Evolutionary conservation across 2,329 filamentous ascomycete genomes (phyloP).

Genomic region (Aspergillus neotritici): DNA sequence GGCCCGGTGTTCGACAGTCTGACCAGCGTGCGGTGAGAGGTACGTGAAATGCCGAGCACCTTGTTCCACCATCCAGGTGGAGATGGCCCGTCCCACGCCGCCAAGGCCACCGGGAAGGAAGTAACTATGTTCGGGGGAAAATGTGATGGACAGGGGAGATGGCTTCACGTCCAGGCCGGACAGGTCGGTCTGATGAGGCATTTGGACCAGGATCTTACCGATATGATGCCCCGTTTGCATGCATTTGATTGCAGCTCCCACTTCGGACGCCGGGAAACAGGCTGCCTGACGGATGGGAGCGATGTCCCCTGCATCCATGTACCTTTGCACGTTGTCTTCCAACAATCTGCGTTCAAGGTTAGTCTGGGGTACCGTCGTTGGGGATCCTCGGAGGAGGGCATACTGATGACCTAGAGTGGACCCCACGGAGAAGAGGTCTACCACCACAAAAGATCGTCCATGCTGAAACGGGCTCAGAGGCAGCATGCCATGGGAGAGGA

Average conservation of each 20-base stretch:
- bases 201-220: slow-evolving; percentile 1
- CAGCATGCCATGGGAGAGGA: too few species aligned
- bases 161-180: neutral
- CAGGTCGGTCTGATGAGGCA: slow-evolving; percentile 1
- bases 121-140: slow-evolving; percentile 12
- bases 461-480: too few species aligned
- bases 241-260: neutral
- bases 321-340: neutral
- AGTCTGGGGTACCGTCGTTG: too few species aligned
- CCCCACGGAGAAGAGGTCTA: too few species aligned
- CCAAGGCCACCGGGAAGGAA: slow-evolving; percentile 15
- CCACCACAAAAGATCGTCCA: too few species aligned
- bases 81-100: neutral
- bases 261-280: neutral
- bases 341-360: too few species aligned
- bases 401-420: too few species aligned
- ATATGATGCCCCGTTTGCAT: slow-evolving; percentile 3
- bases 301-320: neutral
- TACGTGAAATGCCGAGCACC: slow-evolving; percentile 1
- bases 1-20: neutral
- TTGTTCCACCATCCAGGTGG: neutral
- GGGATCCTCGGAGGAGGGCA: too few species aligned
- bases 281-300: neutral
- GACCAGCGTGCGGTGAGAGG: neutral
- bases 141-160: too few species aligned